phyloP scores from a whole-genome alignment of 352 stramenopile genomes.

The Globisporangium nunn region DNA sequence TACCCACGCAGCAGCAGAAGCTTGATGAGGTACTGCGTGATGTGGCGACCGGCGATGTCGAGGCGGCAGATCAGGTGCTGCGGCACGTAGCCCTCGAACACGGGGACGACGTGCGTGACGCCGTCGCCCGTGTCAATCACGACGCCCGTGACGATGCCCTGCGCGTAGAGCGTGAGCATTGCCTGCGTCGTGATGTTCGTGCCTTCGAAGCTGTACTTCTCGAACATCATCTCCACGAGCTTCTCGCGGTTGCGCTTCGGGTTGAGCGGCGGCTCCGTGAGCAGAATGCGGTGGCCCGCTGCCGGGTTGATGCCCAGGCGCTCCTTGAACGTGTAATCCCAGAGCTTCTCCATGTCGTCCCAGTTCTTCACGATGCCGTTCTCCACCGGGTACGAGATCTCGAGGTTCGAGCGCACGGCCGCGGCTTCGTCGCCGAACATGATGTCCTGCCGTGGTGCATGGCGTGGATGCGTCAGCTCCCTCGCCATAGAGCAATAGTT shows the following conservation, averaged over 20 bases:
- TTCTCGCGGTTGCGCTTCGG: constrained; percentile 89
- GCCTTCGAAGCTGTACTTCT: constrained; percentile 89
- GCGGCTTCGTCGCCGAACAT: constrained; percentile 94
- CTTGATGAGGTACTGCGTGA: constrained; percentile 92
- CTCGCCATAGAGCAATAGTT: neutral
- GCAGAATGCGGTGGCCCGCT: constrained; percentile 80
- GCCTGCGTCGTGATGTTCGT: constrained; percentile 90
- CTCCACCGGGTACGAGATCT: constrained; percentile 90
- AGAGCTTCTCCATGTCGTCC: constrained; percentile 96
- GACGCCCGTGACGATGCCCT: constrained; percentile 86
- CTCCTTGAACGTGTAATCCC: constrained; percentile 95
- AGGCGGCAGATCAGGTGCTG: constrained; percentile 61
- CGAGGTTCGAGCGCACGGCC: constrained; percentile 77
- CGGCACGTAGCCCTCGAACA: constrained; percentile 89
- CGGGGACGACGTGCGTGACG: constrained; percentile 89
- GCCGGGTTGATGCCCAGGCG: constrained; percentile 67
- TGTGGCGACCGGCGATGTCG: constrained; percentile 80
- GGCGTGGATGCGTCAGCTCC: neutral
- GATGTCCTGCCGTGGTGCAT: constrained; percentile 64
- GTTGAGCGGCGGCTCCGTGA: constrained; percentile 92
- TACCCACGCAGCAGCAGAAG: constrained; percentile 89
- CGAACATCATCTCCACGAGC: constrained; percentile 91
- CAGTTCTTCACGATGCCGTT: constrained; percentile 97
- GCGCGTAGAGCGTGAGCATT: constrained; percentile 91
- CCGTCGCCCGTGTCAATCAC: constrained; percentile 92